phyloP scores from a whole-genome alignment of 495 filamentous ascomycete genomes.

The Trichoderma asperelloides region DNA sequence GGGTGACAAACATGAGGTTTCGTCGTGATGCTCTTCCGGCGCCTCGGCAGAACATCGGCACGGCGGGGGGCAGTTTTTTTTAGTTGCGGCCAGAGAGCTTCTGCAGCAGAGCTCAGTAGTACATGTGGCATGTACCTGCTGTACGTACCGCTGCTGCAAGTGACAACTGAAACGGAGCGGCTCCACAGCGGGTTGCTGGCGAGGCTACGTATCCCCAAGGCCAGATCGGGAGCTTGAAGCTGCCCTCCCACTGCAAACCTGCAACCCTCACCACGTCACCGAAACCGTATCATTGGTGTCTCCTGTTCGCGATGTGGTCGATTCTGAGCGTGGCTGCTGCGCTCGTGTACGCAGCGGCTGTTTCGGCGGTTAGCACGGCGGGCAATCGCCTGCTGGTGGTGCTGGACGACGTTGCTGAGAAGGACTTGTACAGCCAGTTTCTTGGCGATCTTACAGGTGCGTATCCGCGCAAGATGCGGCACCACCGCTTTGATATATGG shows the following conservation, averaged over 20 bases:
- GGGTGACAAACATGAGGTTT: background rate
- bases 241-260: constrained; percentile 2
- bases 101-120: background rate
- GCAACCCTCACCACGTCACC: constrained; percentile 24
- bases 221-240: background rate
- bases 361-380: constrained; percentile 67
- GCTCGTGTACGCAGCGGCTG: constrained; percentile 48
- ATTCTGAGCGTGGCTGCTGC: constrained; percentile 59
- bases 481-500: too few relatives aligned
- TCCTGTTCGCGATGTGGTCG: constrained; percentile 62
- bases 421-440: constrained; percentile 71
- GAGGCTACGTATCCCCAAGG: constrained; percentile 13
- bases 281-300: constrained; percentile 11
- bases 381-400: constrained; percentile 80
- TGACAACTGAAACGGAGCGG: background rate
- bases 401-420: constrained; percentile 71
- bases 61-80: background rate
- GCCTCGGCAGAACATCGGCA: background rate
- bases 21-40: background rate
- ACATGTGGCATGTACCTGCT: background rate
- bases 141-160: background rate
- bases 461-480: constrained; percentile 10
- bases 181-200: background rate
- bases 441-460: constrained; percentile 73
- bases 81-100: background rate